Evolutionary conservation across 129 eudicot species (phyloP).

Genomic region (Tagetes patula): DNA sequence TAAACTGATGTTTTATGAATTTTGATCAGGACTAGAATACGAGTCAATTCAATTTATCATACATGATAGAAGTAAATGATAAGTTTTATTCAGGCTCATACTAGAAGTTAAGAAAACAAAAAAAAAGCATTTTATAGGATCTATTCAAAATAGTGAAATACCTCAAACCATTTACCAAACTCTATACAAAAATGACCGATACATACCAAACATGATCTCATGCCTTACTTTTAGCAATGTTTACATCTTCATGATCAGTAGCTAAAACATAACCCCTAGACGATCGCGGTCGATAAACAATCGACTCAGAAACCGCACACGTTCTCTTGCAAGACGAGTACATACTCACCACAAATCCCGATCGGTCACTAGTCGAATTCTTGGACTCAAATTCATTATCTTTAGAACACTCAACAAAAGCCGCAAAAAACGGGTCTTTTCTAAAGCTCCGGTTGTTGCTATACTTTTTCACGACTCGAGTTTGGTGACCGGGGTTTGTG

Average conservation of each 20-base stretch:
- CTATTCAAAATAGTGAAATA: background rate
- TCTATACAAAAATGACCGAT: background rate
- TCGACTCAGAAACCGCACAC: constrained; percentile 35
- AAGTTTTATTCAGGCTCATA: constrained; percentile 8
- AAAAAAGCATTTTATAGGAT: background rate
- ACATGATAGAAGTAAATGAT: background rate
- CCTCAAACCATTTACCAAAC: constrained; percentile 13
- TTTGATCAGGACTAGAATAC: no score
- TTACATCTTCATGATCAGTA: background rate
- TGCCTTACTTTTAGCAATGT: constrained; percentile 23
- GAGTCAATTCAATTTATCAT: no score
- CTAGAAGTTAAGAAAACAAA: background rate
- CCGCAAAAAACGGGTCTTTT: constrained; percentile 76
- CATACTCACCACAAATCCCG: constrained; percentile 29
- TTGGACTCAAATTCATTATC: constrained; percentile 41
- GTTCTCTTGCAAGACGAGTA: constrained; percentile 36
- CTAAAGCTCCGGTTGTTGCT: constrained; percentile 25
- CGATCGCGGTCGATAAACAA: constrained; percentile 29
- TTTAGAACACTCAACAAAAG: constrained; percentile 73
- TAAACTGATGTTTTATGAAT: no score
- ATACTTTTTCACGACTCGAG: constrained; percentile 34
- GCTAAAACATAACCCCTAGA: constrained; percentile 7
- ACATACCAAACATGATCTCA: background rate
- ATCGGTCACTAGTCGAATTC: constrained; percentile 1
- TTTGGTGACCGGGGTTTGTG: background rate